Conservation (phyloP, 1,284 basidiomycete genomes). For the Lentinula novae-zelandiae region DNA sequence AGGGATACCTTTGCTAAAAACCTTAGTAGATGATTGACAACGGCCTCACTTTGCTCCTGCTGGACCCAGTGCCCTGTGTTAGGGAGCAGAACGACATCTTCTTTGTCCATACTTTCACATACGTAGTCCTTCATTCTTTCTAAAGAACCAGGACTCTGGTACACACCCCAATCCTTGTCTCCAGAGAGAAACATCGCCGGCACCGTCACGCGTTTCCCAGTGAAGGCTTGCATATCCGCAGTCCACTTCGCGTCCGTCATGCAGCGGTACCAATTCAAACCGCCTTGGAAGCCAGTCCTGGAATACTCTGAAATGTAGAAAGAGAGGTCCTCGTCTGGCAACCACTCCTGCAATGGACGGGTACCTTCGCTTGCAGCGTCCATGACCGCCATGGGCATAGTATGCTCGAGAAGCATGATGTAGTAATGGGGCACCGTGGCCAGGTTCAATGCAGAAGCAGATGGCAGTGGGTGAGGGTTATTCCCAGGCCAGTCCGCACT, state of each 20-base stretch:
- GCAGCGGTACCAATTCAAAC: constrained; percentile 51
- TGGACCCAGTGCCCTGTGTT: constrained; percentile 65
- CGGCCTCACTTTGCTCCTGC: constrained; percentile 44
- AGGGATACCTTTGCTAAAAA: constrained; percentile 29
- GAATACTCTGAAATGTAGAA: constrained; percentile 48
- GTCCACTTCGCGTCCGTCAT: constrained; percentile 27
- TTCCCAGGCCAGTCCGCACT: constrained; percentile 51
- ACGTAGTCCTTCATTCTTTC: constrained; percentile 32
- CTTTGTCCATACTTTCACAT: constrained; percentile 39
- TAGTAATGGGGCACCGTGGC: constrained; percentile 57
- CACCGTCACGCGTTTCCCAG: constrained; percentile 38
- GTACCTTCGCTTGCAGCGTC: constrained; percentile 11
- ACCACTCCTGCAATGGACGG: constrained; percentile 31
- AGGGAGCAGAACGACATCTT: constrained; percentile 49
- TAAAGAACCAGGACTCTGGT: constrained; percentile 46
- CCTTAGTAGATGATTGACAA: constrained; percentile 32
- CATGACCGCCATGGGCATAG: constrained; percentile 48
- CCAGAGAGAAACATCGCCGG: constrained; percentile 56
- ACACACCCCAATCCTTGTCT: constrained; percentile 55
- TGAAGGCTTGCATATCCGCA: constrained; percentile 31
- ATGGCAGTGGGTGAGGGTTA: constrained; percentile 33
- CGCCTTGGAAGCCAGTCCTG: constrained; percentile 60
- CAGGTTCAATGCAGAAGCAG: constrained; percentile 28
- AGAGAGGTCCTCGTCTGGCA: constrained; percentile 43
- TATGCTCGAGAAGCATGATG: constrained; percentile 49